Conservation (phyloP, 495 filamentous ascomycete genomes). For the Penicillium angulare region DNA sequence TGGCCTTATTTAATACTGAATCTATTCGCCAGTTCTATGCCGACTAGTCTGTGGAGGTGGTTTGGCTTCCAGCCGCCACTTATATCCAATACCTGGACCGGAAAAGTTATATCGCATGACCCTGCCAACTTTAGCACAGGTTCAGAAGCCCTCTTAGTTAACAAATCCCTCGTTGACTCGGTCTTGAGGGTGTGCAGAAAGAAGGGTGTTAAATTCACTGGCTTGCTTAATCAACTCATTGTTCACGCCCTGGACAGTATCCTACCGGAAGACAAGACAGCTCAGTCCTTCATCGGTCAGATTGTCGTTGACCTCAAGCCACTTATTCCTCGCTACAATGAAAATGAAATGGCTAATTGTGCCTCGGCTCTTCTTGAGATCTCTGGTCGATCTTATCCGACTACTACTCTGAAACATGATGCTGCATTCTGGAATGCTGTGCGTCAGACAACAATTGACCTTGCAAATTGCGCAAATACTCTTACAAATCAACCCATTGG, state of each 20-base stretch:
- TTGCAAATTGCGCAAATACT: background rate
- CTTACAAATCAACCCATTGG: background rate
- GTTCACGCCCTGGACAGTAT: background rate
- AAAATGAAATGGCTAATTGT: background rate
- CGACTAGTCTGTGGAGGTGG: background rate
- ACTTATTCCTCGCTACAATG: background rate
- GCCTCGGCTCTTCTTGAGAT: background rate
- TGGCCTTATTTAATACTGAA: background rate
- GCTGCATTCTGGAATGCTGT: background rate
- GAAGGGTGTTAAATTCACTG: background rate
- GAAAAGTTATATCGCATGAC: background rate
- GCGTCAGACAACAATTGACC: background rate
- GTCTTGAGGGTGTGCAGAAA: background rate
- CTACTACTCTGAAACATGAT: background rate
- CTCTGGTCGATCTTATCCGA: background rate
- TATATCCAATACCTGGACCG: background rate
- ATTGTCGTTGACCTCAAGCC: conserved; percentile 1
- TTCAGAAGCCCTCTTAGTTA: background rate
- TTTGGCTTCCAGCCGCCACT: background rate
- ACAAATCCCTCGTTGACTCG: background rate
- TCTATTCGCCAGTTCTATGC: background rate
- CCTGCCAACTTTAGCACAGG: background rate
- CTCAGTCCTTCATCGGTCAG: background rate
- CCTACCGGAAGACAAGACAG: background rate
- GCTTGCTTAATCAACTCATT: background rate